These are phyloP conservation scores for Diaporthe sp. DNA, from an alignment of 2,329 filamentous ascomycete genomes.

Conservation along the genomic window DNA sequence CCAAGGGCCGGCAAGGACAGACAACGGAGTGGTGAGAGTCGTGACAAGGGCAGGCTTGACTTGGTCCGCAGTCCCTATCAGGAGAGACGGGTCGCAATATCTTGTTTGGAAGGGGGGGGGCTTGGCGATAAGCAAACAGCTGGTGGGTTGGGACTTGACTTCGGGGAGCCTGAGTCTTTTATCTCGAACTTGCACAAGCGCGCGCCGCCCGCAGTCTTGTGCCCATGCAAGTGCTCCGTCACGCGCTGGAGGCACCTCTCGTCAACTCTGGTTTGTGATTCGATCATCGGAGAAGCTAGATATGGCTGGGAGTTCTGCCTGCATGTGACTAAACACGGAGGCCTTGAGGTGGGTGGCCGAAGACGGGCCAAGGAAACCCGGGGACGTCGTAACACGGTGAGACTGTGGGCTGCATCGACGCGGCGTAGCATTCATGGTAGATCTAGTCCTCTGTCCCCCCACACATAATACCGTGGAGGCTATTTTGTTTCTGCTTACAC, in stretches of 20 bases:
- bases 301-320: background rate
- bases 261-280: conserved; percentile 6
- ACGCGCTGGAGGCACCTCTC: conserved; percentile 16
- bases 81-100: background rate
- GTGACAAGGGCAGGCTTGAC: background rate
- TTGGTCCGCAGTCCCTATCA: background rate
- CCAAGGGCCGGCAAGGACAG: background rate
- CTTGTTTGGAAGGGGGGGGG: no score
- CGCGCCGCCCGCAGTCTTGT: background rate
- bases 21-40: background rate
- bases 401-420: conserved; percentile 6
- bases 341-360: conserved; percentile 16
- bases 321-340: conserved; percentile 12
- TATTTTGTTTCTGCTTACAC: background rate
- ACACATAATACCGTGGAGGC: background rate
- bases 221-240: background rate
- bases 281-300: background rate
- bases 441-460: conserved; percentile 4
- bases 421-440: conserved; percentile 11
- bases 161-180: conserved; percentile 1
- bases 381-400: conserved; percentile 3
- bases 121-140: background rate
- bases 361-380: background rate
- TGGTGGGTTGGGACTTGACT: background rate
- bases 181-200: background rate